Evolutionary conservation across 306 rosid species (phyloP), one percentile per base, ranked within the genome.

Genomic region (Glycine latifolia): DNA sequence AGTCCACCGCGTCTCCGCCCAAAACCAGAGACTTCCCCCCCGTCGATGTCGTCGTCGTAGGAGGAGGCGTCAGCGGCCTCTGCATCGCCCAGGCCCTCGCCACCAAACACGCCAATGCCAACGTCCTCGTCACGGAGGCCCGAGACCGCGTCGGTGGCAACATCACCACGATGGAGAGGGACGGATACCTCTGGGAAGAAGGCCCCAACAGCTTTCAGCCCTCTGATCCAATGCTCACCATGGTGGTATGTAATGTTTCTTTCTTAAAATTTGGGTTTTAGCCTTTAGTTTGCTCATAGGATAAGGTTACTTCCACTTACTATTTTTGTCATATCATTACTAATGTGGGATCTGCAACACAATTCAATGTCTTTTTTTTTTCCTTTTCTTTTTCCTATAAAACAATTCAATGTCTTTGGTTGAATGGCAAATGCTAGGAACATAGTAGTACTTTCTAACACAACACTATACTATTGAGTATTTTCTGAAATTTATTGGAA

Each of bases 121-220:
- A 90, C 65, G 78, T 93, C 63, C 41, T 92, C 8, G 90, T 95
- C 60, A 95, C 98, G 0, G 97, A 95, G 86, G 97, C 98, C 20
- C 88, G 85, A 73, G 91, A 83, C 71, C 87, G 96, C n/a, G 99
- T 92, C 35, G 99, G 99, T 8, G 98, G 99, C 35, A 95, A 93
- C 83, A 95, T 95, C 77, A 91, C 67, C 58, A 93, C 99, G 11
- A 73, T 91, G 39, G 89, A 91, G 86, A 85, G 89, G 8, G 92
- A 91, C 61, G 98, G 98, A 0, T 95, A 84, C 86, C 94, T 95
- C 0, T 95, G 98, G 98, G 98, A 95, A 69, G 99, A 95, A 73
- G 97, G 98, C 43, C 99, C 98, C 72, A 93, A 95, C 67, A 93
- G 99, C 77, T 95, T 95, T 84, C 98, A 93, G 87, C 98, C 98